A percentile compares a stretch with the other conserved stretches of the same genome.
phyloP scores from a whole-genome alignment of 2,329 filamentous ascomycete genomes.

The Triangularia verruculosa region DNA sequence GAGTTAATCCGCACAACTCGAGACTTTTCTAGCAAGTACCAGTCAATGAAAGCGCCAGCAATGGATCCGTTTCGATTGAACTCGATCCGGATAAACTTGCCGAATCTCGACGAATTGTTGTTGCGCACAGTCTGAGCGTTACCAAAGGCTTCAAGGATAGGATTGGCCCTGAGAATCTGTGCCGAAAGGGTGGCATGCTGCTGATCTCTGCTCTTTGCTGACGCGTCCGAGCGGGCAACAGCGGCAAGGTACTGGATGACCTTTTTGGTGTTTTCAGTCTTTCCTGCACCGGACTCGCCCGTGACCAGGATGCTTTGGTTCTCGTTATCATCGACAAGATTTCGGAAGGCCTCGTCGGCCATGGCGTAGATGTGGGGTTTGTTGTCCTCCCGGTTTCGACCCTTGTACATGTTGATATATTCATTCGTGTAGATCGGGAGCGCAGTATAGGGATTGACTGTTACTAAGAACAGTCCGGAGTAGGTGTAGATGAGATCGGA shows the following conservation, averaged over 20 bases:
- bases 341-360: slow-evolving; percentile 94
- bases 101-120: slow-evolving; percentile 97
- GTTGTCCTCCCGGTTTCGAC: slow-evolving; percentile 84
- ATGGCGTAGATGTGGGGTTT: slow-evolving; percentile 97
- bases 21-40: slow-evolving; percentile 98
- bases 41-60: slow-evolving; percentile 93
- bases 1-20: slow-evolving; percentile 84
- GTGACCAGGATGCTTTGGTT: slow-evolving; percentile 98
- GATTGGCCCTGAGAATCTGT: slow-evolving; percentile 93
- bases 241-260: slow-evolving; percentile 98
- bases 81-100: slow-evolving; percentile 97
- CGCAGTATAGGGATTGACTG: slow-evolving; percentile 93
- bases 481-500: slow-evolving; percentile 98
- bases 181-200: slow-evolving; percentile 83
- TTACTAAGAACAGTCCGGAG: slow-evolving; percentile 93
- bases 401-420: slow-evolving; percentile 98
- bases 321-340: slow-evolving; percentile 87
- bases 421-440: slow-evolving; percentile 95
- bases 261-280: slow-evolving; percentile 99
- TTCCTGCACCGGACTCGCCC: slow-evolving; percentile 95
- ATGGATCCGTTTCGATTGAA: slow-evolving; percentile 87
- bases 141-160: slow-evolving; percentile 95
- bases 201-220: slow-evolving; percentile 55
- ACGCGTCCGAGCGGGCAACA: slow-evolving; percentile 80
- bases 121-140: slow-evolving; percentile 98